Evolutionary conservation across 805 yeast genomes (phyloP), one percentile per base, ranked within the genome.

Genomic region (Kuraishia capsulata): DNA sequence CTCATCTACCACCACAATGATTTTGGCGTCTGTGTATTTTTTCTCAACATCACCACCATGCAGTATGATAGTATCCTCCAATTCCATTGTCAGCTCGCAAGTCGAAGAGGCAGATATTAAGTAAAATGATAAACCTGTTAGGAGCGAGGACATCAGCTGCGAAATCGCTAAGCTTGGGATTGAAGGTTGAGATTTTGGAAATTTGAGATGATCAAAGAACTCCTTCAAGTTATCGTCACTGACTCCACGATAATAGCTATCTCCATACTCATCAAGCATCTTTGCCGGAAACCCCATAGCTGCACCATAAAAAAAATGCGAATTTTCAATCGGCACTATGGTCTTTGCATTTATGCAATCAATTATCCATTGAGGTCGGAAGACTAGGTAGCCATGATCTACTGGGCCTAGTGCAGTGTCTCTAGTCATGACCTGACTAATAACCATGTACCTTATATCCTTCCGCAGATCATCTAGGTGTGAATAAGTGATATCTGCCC

Each of bases 351-450:
- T 49, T 2, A 84, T 59, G 47, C 92, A 77, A 45, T 84, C 89
- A 33, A 76, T 62, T 4, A 86, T 53, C 95, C 96, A 90, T 23
- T 59, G 53, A 1, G 94, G 87, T 37, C 58, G 67, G 5, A 87
- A 51, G 0, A 90, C 63, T 48, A 80, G 84, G 46, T 68, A 73
- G 0, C 82, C 82, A 14, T 54, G 41, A n/a, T 61, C 54, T 9
- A 52, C 46, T n/a, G 73, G 42, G 1, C 56, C 54, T 2, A 45
- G 48, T 5, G 14, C 31, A 3, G 73, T 67, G 36, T 65, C 67
- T 3, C 54, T 43, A 0, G 74, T 69, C 10, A 48, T 39, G 40
- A 51, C 62, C 23, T 61, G 67, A 14, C 72, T 63, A 16, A 74
- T 53, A 2, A 45, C 60, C 38, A 50, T 62, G 24, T 50, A 49